Conservation (phyloP, 371 early-diverging fungal genomes). For the Apophysomyces elegans region DNA sequence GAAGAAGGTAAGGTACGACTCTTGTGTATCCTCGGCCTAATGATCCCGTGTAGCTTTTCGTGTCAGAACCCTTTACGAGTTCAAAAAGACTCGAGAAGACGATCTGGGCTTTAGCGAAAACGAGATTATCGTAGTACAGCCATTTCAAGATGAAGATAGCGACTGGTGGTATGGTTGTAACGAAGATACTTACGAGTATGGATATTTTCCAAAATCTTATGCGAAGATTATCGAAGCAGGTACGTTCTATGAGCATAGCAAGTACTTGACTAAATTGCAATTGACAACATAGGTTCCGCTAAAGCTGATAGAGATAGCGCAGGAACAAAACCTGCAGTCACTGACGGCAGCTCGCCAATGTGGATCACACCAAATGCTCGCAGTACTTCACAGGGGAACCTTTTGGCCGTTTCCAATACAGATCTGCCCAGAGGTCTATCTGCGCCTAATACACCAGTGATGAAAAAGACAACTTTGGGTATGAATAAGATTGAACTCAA, state of each 20-base stretch:
- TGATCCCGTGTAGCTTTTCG: conserved; percentile 37
- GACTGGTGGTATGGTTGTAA: conserved; percentile 56
- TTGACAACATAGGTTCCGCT: neutral
- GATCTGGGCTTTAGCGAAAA: conserved; percentile 52
- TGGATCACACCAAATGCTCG: neutral
- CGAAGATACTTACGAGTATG: conserved; percentile 41
- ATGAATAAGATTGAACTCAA: conserved; percentile 33
- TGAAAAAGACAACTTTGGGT: conserved; percentile 39
- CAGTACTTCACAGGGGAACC: conserved; percentile 8
- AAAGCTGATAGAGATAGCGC: neutral
- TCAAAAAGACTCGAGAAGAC: conserved; percentile 42
- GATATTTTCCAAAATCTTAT: conserved; percentile 47
- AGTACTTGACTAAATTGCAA: neutral
- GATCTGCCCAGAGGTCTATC: conserved; percentile 30
- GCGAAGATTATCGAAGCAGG: conserved; percentile 41
- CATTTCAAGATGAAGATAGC: conserved; percentile 52
- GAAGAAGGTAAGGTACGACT: conserved; percentile 40
- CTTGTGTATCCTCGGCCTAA: neutral
- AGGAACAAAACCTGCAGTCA: too few relatives aligned
- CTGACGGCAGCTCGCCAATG: neutral
- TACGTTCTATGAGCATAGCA: conserved; percentile 10
- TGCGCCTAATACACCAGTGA: conserved; percentile 49
- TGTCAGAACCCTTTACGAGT: conserved; percentile 49
- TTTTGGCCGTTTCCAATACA: conserved; percentile 19
- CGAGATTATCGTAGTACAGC: conserved; percentile 50